These are phyloP conservation scores for Micractinium conductrix DNA, from an alignment of 139 green algal species.

Conservation along the genomic window DNA sequence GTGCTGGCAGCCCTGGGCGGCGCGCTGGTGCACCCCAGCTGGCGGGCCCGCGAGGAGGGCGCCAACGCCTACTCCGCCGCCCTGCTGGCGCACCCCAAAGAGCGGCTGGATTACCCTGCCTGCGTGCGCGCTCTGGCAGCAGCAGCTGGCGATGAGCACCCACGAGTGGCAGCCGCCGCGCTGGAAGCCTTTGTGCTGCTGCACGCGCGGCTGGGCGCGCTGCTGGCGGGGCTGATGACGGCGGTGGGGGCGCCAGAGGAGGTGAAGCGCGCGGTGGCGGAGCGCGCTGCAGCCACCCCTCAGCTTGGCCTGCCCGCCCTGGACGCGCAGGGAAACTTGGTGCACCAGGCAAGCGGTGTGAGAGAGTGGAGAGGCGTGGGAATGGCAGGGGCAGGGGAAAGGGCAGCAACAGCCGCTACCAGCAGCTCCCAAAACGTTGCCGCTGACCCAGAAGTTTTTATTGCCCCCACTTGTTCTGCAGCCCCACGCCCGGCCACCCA, in stretches of 20 bases:
- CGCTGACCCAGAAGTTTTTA: no score
- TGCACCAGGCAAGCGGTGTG: slow-evolving; percentile 40
- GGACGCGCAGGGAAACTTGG: slow-evolving; percentile 49
- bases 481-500: slow-evolving; percentile 27
- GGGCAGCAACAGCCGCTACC: no score
- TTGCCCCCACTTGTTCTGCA: not conserved
- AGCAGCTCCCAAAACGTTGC: no score
- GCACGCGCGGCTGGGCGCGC: slow-evolving; percentile 31
- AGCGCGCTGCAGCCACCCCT: slow-evolving; percentile 41
- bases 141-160: slow-evolving; percentile 47
- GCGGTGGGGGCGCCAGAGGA: slow-evolving; percentile 40
- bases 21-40: slow-evolving; percentile 48
- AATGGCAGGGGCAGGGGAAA: no score
- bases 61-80: slow-evolving; percentile 60
- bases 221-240: slow-evolving; percentile 49
- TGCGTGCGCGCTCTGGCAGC: slow-evolving; percentile 36
- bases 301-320: slow-evolving; percentile 43
- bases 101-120: slow-evolving; percentile 22
- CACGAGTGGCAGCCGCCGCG: slow-evolving; percentile 51
- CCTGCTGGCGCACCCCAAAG: slow-evolving; percentile 40
- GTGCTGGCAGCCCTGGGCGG: slow-evolving; percentile 54
- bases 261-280: slow-evolving; percentile 37
- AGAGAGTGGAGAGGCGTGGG: no score
- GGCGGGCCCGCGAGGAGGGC: slow-evolving; percentile 62
- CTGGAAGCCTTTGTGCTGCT: slow-evolving; percentile 68